These are phyloP conservation scores for Lepidium africanum DNA, from an alignment of 345 rosid species.

Conservation along the genomic window DNA sequence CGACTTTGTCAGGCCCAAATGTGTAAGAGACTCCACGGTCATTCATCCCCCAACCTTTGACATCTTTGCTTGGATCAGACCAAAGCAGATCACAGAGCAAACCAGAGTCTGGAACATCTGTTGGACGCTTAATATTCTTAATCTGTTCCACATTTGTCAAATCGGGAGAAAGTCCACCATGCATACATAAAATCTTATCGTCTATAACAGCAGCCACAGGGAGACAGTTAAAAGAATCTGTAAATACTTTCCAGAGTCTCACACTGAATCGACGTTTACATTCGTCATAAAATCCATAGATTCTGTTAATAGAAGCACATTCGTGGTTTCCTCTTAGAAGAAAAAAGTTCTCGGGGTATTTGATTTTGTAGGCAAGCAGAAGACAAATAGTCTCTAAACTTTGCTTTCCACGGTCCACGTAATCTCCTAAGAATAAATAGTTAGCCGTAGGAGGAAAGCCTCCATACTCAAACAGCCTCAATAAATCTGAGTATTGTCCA, in stretches of 20 bases:
- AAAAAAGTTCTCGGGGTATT: slow-evolving; percentile 83
- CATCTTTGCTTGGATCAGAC: slow-evolving; percentile 90
- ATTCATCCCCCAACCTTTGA: slow-evolving; percentile 87
- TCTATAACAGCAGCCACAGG: slow-evolving; percentile 95
- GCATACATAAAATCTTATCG: slow-evolving; percentile 92
- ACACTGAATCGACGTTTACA: slow-evolving; percentile 84
- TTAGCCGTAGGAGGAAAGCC: slow-evolving; percentile 86
- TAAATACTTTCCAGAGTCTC: slow-evolving; percentile 75
- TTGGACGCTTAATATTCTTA: slow-evolving; percentile 59
- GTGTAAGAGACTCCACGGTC: slow-evolving; percentile 92
- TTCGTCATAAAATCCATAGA: slow-evolving; percentile 92
- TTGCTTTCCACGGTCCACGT: slow-evolving; percentile 94
- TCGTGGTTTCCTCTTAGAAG: slow-evolving; percentile 90
- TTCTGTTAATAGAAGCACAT: slow-evolving; percentile 84
- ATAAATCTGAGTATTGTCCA: slow-evolving; percentile 81
- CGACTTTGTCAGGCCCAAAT: slow-evolving; percentile 77
- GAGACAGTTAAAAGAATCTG: slow-evolving; percentile 89
- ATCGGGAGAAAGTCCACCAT: slow-evolving; percentile 92
- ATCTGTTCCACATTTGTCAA: slow-evolving; percentile 67
- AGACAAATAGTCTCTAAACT: slow-evolving; percentile 93
- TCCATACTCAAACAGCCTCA: slow-evolving; percentile 85
- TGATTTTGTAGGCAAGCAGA: slow-evolving; percentile 84
- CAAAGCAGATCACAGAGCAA: slow-evolving; percentile 90
- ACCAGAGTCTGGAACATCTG: slow-evolving; percentile 87
- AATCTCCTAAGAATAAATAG: slow-evolving; percentile 85